Conservation (phyloP, 2,329 filamentous ascomycete species). For the Paecilomyces formosus region DNA sequence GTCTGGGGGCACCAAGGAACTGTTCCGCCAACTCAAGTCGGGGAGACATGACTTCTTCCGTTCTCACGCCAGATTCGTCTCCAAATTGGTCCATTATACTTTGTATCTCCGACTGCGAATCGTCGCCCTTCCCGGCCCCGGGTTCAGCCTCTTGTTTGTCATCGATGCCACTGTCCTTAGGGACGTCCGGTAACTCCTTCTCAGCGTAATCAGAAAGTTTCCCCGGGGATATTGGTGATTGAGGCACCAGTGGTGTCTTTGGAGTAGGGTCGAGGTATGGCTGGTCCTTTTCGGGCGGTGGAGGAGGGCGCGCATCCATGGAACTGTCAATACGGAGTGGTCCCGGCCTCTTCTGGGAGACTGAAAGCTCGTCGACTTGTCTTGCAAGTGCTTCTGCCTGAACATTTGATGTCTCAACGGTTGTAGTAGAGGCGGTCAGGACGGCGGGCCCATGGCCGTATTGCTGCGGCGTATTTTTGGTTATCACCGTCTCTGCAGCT, state of each 20-base stretch:
- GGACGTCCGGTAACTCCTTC: conserved; percentile 32
- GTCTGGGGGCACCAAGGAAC: conserved; percentile 56
- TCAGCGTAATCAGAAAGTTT: conserved; percentile 27
- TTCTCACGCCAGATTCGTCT: conserved; percentile 61
- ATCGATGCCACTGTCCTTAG: conserved; percentile 16
- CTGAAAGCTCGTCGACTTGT: conserved; percentile 23
- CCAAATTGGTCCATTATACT: conserved; percentile 97
- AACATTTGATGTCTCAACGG: conserved; percentile 4
- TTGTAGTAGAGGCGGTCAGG: conserved; percentile 1
- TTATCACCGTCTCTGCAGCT: background rate
- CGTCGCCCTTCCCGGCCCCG: conserved; percentile 59
- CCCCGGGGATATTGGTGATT: conserved; percentile 28
- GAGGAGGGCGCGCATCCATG: conserved; percentile 28
- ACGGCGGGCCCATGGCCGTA: background rate
- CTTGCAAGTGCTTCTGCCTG: conserved; percentile 17
- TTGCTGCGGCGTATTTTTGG: background rate
- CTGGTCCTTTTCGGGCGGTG: conserved; percentile 45
- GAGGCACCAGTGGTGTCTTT: conserved; percentile 35
- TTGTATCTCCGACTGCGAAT: conserved; percentile 79
- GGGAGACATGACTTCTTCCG: conserved; percentile 87
- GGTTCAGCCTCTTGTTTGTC: conserved; percentile 45
- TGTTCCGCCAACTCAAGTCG: conserved; percentile 76
- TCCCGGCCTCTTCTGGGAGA: conserved; percentile 17
- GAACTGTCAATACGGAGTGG: conserved; percentile 4
- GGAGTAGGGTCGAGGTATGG: conserved; percentile 45